Conservation (phyloP, 129 eudicot genomes). For the Chrysanthemum lavandulifolium region DNA sequence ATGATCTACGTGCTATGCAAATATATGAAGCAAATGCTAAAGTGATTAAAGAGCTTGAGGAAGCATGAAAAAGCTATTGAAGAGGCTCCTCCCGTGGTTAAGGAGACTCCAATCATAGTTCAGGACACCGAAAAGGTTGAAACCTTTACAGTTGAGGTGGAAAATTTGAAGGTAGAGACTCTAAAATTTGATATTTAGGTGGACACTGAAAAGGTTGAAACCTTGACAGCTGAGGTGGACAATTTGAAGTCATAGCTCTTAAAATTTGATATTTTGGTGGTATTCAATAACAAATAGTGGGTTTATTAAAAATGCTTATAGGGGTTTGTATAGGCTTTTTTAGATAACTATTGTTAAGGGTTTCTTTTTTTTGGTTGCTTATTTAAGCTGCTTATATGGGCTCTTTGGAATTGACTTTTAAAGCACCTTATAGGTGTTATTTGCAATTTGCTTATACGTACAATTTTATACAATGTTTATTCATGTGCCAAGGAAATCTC, state of each 20-base stretch:
- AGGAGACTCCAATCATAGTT: slow-evolving; percentile 86
- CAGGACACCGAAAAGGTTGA: slow-evolving; percentile 84
- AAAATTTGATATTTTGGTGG: neutral
- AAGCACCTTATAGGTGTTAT: too few species aligned
- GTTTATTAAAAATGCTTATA: too few species aligned
- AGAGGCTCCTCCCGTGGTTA: slow-evolving; percentile 89
- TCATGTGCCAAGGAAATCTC: too few species aligned
- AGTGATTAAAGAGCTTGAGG: slow-evolving; percentile 74
- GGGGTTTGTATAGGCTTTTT: too few species aligned
- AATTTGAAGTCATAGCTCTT: slow-evolving; percentile 25
- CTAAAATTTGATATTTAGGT: neutral
- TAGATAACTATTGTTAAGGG: too few species aligned
- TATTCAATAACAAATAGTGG: neutral
- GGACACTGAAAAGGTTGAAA: slow-evolving; percentile 76
- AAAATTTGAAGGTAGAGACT: slow-evolving; percentile 68
- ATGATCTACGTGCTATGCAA: slow-evolving; percentile 72
- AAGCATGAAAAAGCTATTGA: slow-evolving; percentile 93
- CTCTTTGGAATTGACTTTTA: too few species aligned
- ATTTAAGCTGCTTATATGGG: too few species aligned
- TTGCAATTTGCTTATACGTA: too few species aligned
- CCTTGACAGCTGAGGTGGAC: slow-evolving; percentile 77
- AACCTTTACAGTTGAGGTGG: slow-evolving; percentile 75
- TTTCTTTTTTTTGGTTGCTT: too few species aligned
- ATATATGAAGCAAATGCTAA: slow-evolving; percentile 84
- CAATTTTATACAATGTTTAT: too few species aligned